phyloP scores from a whole-genome alignment of 352 stramenopile genomes.

The Globisporangium nagaii region DNA sequence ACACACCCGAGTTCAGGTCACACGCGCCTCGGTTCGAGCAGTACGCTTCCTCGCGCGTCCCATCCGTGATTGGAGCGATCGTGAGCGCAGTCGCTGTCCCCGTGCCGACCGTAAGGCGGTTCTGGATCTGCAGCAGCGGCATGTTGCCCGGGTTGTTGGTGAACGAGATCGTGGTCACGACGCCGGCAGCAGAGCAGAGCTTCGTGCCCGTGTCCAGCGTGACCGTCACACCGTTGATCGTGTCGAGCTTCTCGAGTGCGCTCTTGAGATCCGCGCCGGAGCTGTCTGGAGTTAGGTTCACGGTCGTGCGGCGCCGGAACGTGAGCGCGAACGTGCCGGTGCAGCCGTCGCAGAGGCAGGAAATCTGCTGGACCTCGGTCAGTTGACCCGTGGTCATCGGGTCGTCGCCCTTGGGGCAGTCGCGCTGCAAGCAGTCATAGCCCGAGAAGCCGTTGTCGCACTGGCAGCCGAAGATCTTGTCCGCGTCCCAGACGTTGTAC shows the following conservation, averaged over 20 bases:
- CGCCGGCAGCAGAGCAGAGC: slow-evolving; percentile 29
- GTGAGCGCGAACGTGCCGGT: slow-evolving; percentile 54
- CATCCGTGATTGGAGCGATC: slow-evolving; percentile 15
- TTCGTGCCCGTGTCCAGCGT: slow-evolving; percentile 11
- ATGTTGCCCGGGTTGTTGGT: slow-evolving; percentile 61
- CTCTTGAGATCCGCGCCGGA: slow-evolving; percentile 29
- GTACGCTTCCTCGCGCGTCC: slow-evolving; percentile 51
- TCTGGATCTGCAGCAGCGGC: slow-evolving; percentile 41
- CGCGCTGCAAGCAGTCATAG: slow-evolving; percentile 56
- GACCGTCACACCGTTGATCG: slow-evolving; percentile 42
- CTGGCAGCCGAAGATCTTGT: slow-evolving; percentile 76
- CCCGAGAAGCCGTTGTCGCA: slow-evolving; percentile 62
- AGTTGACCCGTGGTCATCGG: slow-evolving; percentile 33
- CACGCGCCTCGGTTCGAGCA: slow-evolving; percentile 85
- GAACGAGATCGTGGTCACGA: slow-evolving; percentile 61
- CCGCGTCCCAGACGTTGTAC: slow-evolving; percentile 65
- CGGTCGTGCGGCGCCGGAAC: slow-evolving; percentile 54
- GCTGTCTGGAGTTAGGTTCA: slow-evolving; percentile 34
- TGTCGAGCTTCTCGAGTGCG: slow-evolving; percentile 57
- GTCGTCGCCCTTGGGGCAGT: slow-evolving; percentile 58
- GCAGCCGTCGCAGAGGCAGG: slow-evolving; percentile 48
- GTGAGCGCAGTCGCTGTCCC: slow-evolving; percentile 5
- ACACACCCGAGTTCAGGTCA: slow-evolving; percentile 55
- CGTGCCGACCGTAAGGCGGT: slow-evolving; percentile 24
- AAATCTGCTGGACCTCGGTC: slow-evolving; percentile 45